These are phyloP conservation scores for Alternaria burnsii DNA, from an alignment of 2,329 filamentous ascomycete genomes.

Conservation along the genomic window DNA sequence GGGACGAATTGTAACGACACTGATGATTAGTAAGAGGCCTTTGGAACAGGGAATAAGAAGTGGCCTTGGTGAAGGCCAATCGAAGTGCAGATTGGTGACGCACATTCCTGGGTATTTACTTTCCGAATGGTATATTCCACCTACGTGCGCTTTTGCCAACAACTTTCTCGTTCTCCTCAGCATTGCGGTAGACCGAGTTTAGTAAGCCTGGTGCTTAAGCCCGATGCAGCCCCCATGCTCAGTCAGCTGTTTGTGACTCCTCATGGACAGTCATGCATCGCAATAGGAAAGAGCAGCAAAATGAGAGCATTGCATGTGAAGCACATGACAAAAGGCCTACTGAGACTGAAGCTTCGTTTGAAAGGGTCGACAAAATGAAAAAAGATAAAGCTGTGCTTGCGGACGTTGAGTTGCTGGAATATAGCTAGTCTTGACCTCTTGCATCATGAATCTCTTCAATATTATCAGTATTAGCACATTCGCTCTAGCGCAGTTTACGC, in stretches of 20 bases:
- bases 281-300: background rate
- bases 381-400: background rate
- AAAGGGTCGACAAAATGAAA: background rate
- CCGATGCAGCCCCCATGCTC: background rate
- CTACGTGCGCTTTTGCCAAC: background rate
- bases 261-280: background rate
- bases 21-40: background rate
- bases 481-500: background rate
- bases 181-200: background rate
- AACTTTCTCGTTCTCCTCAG: background rate
- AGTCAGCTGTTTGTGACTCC: background rate
- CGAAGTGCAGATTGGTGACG: background rate
- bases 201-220: background rate
- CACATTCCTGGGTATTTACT: too few species aligned
- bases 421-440: background rate
- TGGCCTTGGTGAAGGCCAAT: background rate
- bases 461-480: background rate
- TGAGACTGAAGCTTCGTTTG: background rate
- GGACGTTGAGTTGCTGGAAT: background rate
- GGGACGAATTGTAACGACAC: slow-evolving; percentile 26
- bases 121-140: background rate
- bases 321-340: background rate
- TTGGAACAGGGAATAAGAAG: background rate
- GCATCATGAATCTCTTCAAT: background rate
- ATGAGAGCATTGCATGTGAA: background rate